These are phyloP conservation scores for Xylaria curta DNA, from an alignment of 495 filamentous ascomycete species.

Conservation along the genomic window DNA sequence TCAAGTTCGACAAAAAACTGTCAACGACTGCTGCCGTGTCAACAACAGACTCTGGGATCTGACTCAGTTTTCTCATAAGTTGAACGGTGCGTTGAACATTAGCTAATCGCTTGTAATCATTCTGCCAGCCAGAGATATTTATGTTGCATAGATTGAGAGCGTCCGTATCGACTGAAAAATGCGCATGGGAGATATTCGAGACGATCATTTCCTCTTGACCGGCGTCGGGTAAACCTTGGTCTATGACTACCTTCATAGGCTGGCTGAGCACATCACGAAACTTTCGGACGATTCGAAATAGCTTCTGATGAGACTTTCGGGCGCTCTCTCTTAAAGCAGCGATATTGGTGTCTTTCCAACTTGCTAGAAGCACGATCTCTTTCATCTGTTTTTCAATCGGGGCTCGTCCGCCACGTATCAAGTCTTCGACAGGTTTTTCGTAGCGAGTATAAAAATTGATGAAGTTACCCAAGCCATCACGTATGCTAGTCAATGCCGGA, in stretches of 20 bases:
- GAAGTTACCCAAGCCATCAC: slow-evolving; percentile 76
- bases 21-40: slow-evolving; percentile 67
- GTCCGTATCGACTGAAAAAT: slow-evolving; percentile 44
- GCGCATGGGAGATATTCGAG: slow-evolving; percentile 21
- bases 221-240: slow-evolving; percentile 69
- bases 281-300: slow-evolving; percentile 89
- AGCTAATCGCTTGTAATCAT: slow-evolving; percentile 69
- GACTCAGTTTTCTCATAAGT: slow-evolving; percentile 54
- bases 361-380: slow-evolving; percentile 84
- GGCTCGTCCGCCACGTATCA: slow-evolving; percentile 65
- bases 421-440: slow-evolving; percentile 64
- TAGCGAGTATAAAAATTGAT: slow-evolving; percentile 74
- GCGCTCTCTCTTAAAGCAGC: slow-evolving; percentile 86
- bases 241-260: slow-evolving; percentile 67
- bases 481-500: slow-evolving; percentile 57
- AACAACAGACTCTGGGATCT: slow-evolving; percentile 56
- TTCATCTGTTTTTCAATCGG: slow-evolving; percentile 84
- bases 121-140: slow-evolving; percentile 60
- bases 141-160: slow-evolving; percentile 59
- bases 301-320: slow-evolving; percentile 84
- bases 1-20: slow-evolving; percentile 68
- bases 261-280: slow-evolving; percentile 79
- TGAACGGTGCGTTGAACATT: slow-evolving; percentile 69
- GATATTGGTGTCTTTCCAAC: slow-evolving; percentile 97
- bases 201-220: slow-evolving; percentile 24